These are phyloP conservation scores for Stenogyne calaminthoides DNA, from an alignment of 305 asterid genomes.

Conservation along the genomic window DNA sequence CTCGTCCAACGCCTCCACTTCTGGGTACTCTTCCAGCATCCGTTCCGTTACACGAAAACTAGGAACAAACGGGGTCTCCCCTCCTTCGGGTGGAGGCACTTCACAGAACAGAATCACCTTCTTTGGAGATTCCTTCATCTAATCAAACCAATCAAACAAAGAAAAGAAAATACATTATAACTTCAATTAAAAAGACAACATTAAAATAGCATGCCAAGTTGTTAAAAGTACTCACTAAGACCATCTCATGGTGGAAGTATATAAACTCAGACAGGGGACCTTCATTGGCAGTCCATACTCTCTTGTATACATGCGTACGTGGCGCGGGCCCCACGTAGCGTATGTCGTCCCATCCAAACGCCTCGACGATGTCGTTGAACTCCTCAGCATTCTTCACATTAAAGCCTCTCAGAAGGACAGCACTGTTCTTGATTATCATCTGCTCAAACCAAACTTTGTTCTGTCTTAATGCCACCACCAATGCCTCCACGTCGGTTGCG, in stretches of 20 bases:
- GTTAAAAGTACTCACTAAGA: too few species aligned
- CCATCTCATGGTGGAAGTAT: too few species aligned
- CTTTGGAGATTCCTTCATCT: conserved; percentile 73
- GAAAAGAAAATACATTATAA: too few species aligned
- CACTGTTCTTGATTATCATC: conserved; percentile 71
- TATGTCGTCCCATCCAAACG: too few species aligned
- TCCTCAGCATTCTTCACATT: conserved; percentile 32
- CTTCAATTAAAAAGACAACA: too few species aligned
- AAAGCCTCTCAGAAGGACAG: conserved; percentile 66
- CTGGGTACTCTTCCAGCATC: conserved; percentile 70
- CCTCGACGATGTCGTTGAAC: too few species aligned
- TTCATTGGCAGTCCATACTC: too few species aligned
- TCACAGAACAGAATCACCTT: conserved; percentile 73
- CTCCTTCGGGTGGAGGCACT: conserved; percentile 78
- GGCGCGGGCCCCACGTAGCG: too few species aligned
- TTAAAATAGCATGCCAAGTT: too few species aligned
- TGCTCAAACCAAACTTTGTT: conserved; percentile 77
- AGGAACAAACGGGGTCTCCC: conserved; percentile 80
- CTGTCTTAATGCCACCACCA: background rate
- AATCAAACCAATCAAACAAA: background rate
- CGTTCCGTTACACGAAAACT: conserved; percentile 45
- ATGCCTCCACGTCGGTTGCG: too few species aligned
- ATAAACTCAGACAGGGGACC: too few species aligned
- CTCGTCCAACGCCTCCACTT: conserved; percentile 62
- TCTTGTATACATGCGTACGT: too few species aligned